Evolutionary conservation across 2,329 filamentous ascomycete species (phyloP), one percentile per base, ranked within the genome.

Genomic region (Aspergillus tubingensis): DNA sequence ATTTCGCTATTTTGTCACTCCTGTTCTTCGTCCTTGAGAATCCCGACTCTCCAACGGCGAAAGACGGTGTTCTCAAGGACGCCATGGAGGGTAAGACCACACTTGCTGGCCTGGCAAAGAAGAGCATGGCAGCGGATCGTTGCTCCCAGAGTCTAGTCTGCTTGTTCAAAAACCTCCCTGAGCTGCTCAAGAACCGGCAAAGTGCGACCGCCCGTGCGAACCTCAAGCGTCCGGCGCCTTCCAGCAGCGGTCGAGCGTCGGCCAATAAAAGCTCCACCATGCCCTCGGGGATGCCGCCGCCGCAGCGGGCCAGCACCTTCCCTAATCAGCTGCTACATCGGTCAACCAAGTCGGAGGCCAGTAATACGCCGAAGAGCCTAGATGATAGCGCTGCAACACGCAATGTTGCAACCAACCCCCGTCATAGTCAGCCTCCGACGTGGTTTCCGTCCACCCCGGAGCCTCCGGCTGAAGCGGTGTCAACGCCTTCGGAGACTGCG

Each of bases 101-200:
- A 63, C 85, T 98, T 62, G 86, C 88, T 54, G 88, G 87, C 15
- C 83, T 98, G 60, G 90, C 92, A 2, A 88, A 90, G 68, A 89
- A 90, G 69, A 97, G 92, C 71, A 84, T 96, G 82, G 92, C 93
- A 38, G 95, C 95, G 3, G 92, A 97, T 72, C 84, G 91, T 62
- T 95, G 96, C 70, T 91, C 91, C 1, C 83, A 82, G 49, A 89
- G 91, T 43, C 82, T 99, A 27, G 85, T 87, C 72, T 83, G 83
- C 52, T 83, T 97, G 7, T 97, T 98, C 73, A 91, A 95, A 62
- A 87, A 92, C 70, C 78, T 98, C 1, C 92, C 93, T 1, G 88
- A 90, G 54, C 84, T 84, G 59, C 80, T 96, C 36, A 88, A 88
- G 68, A 81, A 85, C 57, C 74, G 78, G 36, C 78, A 82, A 59